Evolutionary conservation across 306 rosid species (phyloP), one percentile per base, ranked within the genome.

Genomic region (Quercus parvula): DNA sequence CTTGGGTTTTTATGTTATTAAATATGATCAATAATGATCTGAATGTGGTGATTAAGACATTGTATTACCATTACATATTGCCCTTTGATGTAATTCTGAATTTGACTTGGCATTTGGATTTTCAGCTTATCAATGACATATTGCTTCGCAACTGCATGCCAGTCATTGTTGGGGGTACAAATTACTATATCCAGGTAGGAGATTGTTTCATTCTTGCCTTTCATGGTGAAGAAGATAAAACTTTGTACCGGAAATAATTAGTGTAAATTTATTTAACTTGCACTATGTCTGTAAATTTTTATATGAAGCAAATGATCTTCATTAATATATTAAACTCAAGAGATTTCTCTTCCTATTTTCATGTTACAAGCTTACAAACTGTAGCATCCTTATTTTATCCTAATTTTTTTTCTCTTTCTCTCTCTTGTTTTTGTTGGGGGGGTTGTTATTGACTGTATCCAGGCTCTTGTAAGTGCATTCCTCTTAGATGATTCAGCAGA

Each of bases 91-190:
- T 61, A 19, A 11, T 24, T 35, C 72, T 71, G 4, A 54, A 33
- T 56, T 58, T 69, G 38, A 64, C 77, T 70, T 59, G 3, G 27
- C 28, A 31, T 74, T 41, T 78, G 73, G 20, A 30, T 78, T 88
- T 84, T 75, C 92, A 94, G 98, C 85, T 94, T 18, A 86, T 94
- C 30, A 75, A 91, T 76, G 97, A 76, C 19, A 92, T 94, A 79
- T 62, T 86, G 86, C 84, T 89, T 79, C 91, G 95, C 31, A 82
- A 86, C 9, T 78, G 87, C 85, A 74, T 91, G 82, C 98, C 98
- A 5, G 90, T 91, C 79, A 81, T 94, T 74, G 97, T 91, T 80
- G 98, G 98, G 72, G 98, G 98, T n/a, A 94, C 98, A 17, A 88
- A 92, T 85, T 94, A 94, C 80, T 94, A 92, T 84, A 94, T 94